Evolutionary conservation across 1,139 yeast genomes (phyloP).

Genomic region (Arxiozyma heterogenica): DNA sequence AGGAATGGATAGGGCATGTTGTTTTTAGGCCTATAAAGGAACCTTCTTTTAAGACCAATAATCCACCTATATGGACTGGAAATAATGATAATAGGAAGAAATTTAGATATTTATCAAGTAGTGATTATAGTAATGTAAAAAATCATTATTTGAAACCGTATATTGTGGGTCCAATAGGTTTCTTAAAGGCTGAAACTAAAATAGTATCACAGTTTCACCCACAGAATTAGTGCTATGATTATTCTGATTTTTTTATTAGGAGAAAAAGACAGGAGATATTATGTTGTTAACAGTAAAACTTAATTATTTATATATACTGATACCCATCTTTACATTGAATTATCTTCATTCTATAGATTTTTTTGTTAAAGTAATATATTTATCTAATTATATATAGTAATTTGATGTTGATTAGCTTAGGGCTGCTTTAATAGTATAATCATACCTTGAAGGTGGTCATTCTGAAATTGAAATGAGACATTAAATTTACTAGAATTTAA

Average conservation of each 20-base stretch:
- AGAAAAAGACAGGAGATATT: too few species aligned
- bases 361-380: too few species aligned
- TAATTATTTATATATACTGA: too few species aligned
- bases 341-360: too few species aligned
- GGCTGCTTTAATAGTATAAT: too few species aligned
- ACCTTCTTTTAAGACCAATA: slow-evolving; percentile 25
- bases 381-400: too few species aligned
- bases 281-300: too few species aligned
- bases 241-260: not conserved
- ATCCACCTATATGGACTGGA: slow-evolving; percentile 16
- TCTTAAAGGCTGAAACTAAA: slow-evolving; percentile 9
- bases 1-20: slow-evolving; percentile 45
- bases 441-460: too few species aligned
- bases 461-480: too few species aligned
- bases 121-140: slow-evolving; percentile 13
- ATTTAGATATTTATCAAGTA: slow-evolving; percentile 19
- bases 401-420: too few species aligned
- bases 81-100: slow-evolving; percentile 7
- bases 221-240: not conserved
- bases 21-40: slow-evolving; percentile 38
- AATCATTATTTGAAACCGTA: slow-evolving; percentile 21
- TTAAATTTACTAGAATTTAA: too few species aligned
- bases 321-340: too few species aligned
- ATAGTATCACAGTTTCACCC: not conserved
- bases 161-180: slow-evolving; percentile 26